Conservation (phyloP, 768 basidiomycete species). For the Termitomyces sp. region DNA sequence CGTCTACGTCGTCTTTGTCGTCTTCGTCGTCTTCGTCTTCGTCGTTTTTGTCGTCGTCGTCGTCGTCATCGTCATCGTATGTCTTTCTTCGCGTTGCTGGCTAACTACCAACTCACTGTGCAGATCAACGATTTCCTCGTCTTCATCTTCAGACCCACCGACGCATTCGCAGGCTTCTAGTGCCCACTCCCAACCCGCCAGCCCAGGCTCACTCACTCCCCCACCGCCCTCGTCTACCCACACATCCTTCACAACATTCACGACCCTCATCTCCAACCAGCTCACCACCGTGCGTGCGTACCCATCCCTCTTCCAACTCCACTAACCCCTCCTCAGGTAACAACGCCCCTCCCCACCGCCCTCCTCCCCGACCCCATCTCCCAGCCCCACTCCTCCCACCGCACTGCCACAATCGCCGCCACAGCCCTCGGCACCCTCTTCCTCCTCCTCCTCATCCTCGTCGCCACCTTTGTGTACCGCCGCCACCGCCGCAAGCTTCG, state of each 20-base stretch:
- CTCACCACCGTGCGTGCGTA: conserved; percentile 3
- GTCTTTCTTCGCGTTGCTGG: too few relatives aligned
- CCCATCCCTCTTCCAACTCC: too few relatives aligned
- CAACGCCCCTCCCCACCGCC: conserved; percentile 8
- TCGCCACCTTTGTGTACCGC: conserved; percentile 4
- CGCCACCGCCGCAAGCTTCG: conserved; percentile 13
- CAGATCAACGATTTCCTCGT: too few relatives aligned
- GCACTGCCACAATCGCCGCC: conserved; percentile 7
- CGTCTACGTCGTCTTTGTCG: background rate
- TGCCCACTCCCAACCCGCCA: background rate
- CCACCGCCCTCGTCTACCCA: background rate
- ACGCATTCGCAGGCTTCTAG: too few relatives aligned
- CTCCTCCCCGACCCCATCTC: conserved; percentile 5
- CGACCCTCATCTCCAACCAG: background rate
- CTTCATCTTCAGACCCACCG: too few relatives aligned
- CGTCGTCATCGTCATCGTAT: too few relatives aligned
- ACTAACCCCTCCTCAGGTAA: background rate
- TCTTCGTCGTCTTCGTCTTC: background rate
- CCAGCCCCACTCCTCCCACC: background rate
- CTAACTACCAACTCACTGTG: too few relatives aligned
- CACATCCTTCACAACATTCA: background rate
- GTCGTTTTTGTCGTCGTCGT: too few relatives aligned
- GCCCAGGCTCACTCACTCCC: background rate
- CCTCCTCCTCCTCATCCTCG: conserved; percentile 10
- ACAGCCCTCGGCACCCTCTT: conserved; percentile 2